Percentiles rank a stretch among this genome's conserved stretches.
phyloP scores from a whole-genome alignment of 2,329 filamentous ascomycete species.

The Neoarthrinium moseri region DNA sequence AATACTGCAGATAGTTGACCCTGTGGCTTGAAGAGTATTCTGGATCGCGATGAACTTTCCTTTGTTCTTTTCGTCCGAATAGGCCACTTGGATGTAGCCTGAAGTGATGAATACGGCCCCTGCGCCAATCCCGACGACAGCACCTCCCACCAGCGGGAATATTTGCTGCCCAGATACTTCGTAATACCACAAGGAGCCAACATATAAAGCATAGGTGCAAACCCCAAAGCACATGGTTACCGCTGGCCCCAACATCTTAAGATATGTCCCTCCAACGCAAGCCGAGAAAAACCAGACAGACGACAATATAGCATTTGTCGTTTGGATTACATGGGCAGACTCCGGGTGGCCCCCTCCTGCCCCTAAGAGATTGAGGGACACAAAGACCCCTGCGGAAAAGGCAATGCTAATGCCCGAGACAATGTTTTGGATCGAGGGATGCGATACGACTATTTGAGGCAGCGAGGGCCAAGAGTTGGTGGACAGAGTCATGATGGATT shows the following conservation, averaged over 20 bases:
- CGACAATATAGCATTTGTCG: conserved; percentile 23
- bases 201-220: conserved; percentile 20
- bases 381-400: conserved; percentile 6
- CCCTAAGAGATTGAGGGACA: conserved; percentile 16
- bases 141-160: conserved; percentile 22
- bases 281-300: conserved; percentile 26
- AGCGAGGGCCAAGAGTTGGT: too few relatives aligned
- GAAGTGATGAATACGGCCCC: conserved; percentile 28
- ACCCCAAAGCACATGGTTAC: conserved; percentile 20
- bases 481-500: too few relatives aligned
- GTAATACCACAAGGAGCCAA: conserved; percentile 27
- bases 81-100: conserved; percentile 29
- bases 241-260: conserved; percentile 23
- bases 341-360: conserved; percentile 25
- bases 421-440: not conserved
- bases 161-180: conserved; percentile 19
- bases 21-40: conserved; percentile 26
- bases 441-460: too few relatives aligned
- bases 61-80: conserved; percentile 30
- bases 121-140: conserved; percentile 24
- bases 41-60: conserved; percentile 26
- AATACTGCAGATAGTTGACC: conserved; percentile 23
- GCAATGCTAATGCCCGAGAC: conserved; percentile 1
- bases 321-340: conserved; percentile 22
- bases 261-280: conserved; percentile 23